These are phyloP conservation scores for Niebla homalea DNA, from an alignment of 495 filamentous ascomycete genomes.

Conservation along the genomic window DNA sequence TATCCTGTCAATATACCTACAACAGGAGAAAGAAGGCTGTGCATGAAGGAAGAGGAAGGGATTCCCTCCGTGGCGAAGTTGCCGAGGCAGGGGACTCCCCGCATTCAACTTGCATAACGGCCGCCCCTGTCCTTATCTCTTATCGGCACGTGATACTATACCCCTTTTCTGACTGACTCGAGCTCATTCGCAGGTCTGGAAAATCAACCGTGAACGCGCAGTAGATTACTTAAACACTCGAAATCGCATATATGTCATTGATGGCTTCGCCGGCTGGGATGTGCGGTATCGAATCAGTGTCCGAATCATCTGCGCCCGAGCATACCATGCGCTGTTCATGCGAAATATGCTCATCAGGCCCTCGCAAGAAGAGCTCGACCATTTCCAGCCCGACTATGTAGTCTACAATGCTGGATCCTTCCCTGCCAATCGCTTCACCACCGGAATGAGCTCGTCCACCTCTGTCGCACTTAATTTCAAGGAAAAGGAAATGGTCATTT, in stretches of 20 bases:
- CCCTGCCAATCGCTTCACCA: slow-evolving; percentile 95
- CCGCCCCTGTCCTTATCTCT: slow-evolving; percentile 11
- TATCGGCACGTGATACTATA: slow-evolving; percentile 12
- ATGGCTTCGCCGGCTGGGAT: slow-evolving; percentile 97
- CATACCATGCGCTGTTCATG: slow-evolving; percentile 99
- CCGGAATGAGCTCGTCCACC: slow-evolving; percentile 92
- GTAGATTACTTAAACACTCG: slow-evolving; percentile 98
- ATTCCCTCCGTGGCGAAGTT: too few relatives aligned
- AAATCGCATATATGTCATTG: slow-evolving; percentile 96
- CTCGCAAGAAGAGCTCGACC: slow-evolving; percentile 71
- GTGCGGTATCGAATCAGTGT: slow-evolving; percentile 96
- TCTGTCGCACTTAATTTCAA: slow-evolving; percentile 80
- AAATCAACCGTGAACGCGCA: slow-evolving; percentile 97
- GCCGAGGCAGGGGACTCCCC: not conserved
- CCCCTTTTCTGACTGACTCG: slow-evolving; percentile 15
- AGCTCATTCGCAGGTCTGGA: slow-evolving; percentile 66
- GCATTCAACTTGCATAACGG: slow-evolving; percentile 1
- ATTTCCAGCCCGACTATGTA: slow-evolving; percentile 97
- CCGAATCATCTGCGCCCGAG: slow-evolving; percentile 94
- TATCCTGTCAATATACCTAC: not conserved
- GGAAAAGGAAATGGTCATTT: slow-evolving; percentile 94
- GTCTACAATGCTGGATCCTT: slow-evolving; percentile 99
- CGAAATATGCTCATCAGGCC: slow-evolving; percentile 99
- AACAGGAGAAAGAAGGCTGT: not conserved
- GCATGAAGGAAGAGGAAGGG: too few relatives aligned